These are phyloP conservation scores for Debaryomyces maramus DNA, from an alignment of 805 yeast genomes.

Conservation along the genomic window DNA sequence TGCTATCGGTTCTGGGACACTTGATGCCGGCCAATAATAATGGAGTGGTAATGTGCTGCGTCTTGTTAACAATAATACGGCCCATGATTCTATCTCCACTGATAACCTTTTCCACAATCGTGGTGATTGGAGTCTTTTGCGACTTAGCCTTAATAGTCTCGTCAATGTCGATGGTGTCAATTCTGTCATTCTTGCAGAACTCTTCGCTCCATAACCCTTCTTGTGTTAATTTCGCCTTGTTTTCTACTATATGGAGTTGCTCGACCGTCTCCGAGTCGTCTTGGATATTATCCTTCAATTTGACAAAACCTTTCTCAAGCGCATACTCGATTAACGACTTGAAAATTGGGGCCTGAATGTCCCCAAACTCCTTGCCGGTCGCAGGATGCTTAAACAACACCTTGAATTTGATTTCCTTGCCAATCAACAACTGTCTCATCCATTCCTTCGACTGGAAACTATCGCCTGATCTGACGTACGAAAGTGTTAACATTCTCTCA, in stretches of 20 bases:
- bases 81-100: conserved; percentile 76
- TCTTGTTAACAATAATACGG: conserved; percentile 49
- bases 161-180: conserved; percentile 26
- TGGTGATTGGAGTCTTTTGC: conserved; percentile 41
- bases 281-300: conserved; percentile 54
- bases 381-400: conserved; percentile 52
- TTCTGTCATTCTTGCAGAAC: conserved; percentile 7
- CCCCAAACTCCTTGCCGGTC: conserved; percentile 68
- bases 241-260: conserved; percentile 42
- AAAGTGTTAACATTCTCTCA: conserved; percentile 65
- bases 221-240: conserved; percentile 50
- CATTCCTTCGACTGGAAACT: conserved; percentile 63
- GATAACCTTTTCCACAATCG: conserved; percentile 74
- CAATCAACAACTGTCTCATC: conserved; percentile 61
- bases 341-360: conserved; percentile 63
- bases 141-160: conserved; percentile 37
- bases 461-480: conserved; percentile 60
- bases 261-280: conserved; percentile 40
- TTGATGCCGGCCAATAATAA: conserved; percentile 72
- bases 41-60: conserved; percentile 57
- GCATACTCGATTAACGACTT: conserved; percentile 56
- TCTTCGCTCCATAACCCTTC: conserved; percentile 55
- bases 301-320: conserved; percentile 60
- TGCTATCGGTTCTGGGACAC: conserved; percentile 65
- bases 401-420: conserved; percentile 61